Percentiles rank a stretch among this genome's conserved stretches.
Evolutionary conservation across 2,329 filamentous ascomycete genomes (phyloP).

Genomic region (Monosporascus sp.): DNA sequence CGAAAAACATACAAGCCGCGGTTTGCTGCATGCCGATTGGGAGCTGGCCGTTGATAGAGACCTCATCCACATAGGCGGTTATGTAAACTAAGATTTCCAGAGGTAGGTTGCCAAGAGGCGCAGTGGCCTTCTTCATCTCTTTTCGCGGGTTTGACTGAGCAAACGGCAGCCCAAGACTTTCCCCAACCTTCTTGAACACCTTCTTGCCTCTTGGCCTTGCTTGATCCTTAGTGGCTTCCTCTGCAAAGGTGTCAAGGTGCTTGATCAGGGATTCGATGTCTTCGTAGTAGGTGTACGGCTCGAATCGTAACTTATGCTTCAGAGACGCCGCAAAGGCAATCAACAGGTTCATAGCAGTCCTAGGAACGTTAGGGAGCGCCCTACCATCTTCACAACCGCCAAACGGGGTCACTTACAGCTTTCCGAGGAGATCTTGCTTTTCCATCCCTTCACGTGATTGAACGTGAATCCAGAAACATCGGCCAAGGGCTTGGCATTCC

Average conservation of each 20-base stretch:
- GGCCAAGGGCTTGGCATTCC: slow-evolving; percentile 62
- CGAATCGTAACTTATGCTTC: slow-evolving; percentile 79
- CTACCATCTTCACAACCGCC: background rate
- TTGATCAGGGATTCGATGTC: slow-evolving; percentile 65
- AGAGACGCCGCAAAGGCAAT: slow-evolving; percentile 71
- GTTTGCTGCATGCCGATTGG: slow-evolving; percentile 54
- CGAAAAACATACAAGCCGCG: slow-evolving; percentile 34
- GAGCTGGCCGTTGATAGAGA: slow-evolving; percentile 51
- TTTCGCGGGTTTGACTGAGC: slow-evolving; percentile 75
- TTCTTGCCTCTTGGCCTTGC: slow-evolving; percentile 34
- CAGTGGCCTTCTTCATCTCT: slow-evolving; percentile 64
- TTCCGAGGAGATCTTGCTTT: slow-evolving; percentile 64
- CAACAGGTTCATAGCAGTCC: slow-evolving; percentile 68
- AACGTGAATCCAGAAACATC: slow-evolving; percentile 78
- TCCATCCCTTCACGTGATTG: slow-evolving; percentile 51
- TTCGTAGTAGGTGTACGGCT: slow-evolving; percentile 72
- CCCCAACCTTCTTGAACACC: slow-evolving; percentile 59
- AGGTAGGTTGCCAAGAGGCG: slow-evolving; percentile 75
- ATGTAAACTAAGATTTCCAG: slow-evolving; percentile 74
- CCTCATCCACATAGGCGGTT: slow-evolving; percentile 57
- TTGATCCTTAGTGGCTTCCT: slow-evolving; percentile 39
- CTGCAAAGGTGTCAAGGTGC: slow-evolving; percentile 72
- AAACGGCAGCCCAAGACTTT: slow-evolving; percentile 72
- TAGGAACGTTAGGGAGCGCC: slow-evolving; percentile 12
- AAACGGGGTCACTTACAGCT: slow-evolving; percentile 32